Evolutionary conservation across 1,139 yeast genomes (phyloP).

Genomic region (Ogataea hybrid): DNA sequence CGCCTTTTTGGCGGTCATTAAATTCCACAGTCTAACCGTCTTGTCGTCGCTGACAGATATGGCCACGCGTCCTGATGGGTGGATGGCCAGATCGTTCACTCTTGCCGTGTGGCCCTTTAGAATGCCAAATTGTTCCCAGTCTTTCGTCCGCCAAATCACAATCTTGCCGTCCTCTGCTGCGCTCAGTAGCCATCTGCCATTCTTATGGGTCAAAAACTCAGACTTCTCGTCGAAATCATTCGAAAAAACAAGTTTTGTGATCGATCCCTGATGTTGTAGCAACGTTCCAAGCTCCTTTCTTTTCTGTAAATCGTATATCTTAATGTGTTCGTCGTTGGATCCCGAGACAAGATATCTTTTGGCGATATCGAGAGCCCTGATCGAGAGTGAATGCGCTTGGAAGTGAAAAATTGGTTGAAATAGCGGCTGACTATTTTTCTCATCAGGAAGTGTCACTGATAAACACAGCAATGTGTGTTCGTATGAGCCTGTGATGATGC

Average conservation of each 20-base stretch:
- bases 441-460: slow-evolving; percentile 55
- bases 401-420: slow-evolving; percentile 95
- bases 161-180: slow-evolving; percentile 92
- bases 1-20: slow-evolving; percentile 97
- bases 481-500: slow-evolving; percentile 91
- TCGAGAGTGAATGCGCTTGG: slow-evolving; percentile 88
- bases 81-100: slow-evolving; percentile 82
- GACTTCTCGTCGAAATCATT: slow-evolving; percentile 34
- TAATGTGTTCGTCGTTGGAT: slow-evolving; percentile 92
- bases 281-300: slow-evolving; percentile 92
- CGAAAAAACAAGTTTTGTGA: slow-evolving; percentile 74
- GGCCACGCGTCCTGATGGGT: slow-evolving; percentile 90
- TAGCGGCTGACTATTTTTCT: slow-evolving; percentile 43
- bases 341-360: slow-evolving; percentile 90
- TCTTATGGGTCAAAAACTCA: slow-evolving; percentile 34
- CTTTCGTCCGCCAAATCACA: slow-evolving; percentile 91
- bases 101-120: slow-evolving; percentile 80
- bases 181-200: slow-evolving; percentile 84
- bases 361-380: slow-evolving; percentile 79
- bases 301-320: slow-evolving; percentile 90
- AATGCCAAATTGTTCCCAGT: slow-evolving; percentile 91
- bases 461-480: slow-evolving; percentile 90
- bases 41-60: slow-evolving; percentile 84
- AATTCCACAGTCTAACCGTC: slow-evolving; percentile 86
- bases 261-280: slow-evolving; percentile 86